Percentiles rank a stretch among this genome's conserved stretches.
Evolutionary conservation across 164 flowering plant genomes (phyloP).

Genomic region (Tetrastigma voinierianum): DNA sequence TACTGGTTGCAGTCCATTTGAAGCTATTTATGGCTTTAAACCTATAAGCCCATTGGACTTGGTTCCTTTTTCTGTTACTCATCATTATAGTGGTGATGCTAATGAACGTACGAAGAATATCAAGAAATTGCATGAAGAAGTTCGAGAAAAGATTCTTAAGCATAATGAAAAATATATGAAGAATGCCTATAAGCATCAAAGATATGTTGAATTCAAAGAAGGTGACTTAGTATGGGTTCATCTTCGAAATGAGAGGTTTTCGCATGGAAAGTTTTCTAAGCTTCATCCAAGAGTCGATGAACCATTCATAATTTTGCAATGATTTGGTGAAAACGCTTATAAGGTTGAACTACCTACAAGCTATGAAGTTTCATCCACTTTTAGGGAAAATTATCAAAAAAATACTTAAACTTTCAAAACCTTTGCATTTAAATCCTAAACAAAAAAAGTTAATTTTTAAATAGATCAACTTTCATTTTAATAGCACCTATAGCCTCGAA

Average conservation of each 20-base stretch:
- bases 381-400: too few species aligned
- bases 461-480: too few species aligned
- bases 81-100: constrained; percentile 7
- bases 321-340: constrained; percentile 20
- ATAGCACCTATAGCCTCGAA: too few species aligned
- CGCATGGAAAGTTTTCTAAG: constrained; percentile 6
- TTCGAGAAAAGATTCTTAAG: not conserved
- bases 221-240: constrained; percentile 24
- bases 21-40: not conserved
- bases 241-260: constrained; percentile 19
- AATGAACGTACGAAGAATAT: not conserved
- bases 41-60: constrained; percentile 15
- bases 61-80: not conserved
- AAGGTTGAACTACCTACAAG: constrained; percentile 17
- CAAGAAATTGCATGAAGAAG: constrained; percentile 8
- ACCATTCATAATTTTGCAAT: constrained; percentile 6
- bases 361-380: constrained; percentile 9
- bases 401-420: too few species aligned
- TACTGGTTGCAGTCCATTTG: too few species aligned
- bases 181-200: not conserved
- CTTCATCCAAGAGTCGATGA: constrained; percentile 8
- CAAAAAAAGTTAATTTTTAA: too few species aligned
- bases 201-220: constrained; percentile 5
- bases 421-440: too few species aligned
- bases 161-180: constrained; percentile 2